These are phyloP conservation scores for Dactylis glomerata DNA, from an alignment of 176 grass and related monocot genomes.

Conservation along the genomic window DNA sequence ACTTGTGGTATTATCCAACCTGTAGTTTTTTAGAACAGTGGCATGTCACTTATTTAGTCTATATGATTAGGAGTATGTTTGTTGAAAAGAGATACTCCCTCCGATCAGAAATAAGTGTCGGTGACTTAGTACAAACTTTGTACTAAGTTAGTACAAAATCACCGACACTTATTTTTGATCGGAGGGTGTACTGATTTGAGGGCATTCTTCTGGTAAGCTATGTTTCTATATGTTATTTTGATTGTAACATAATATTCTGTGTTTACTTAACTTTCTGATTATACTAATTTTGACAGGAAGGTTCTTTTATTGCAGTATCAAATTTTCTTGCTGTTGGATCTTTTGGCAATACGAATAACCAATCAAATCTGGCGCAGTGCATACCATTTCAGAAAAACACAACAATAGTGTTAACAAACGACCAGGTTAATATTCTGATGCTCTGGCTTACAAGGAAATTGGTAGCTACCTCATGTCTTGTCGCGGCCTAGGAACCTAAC, in stretches of 20 bases:
- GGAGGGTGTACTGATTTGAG: slow-evolving; percentile 5
- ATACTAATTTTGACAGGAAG: slow-evolving; percentile 69
- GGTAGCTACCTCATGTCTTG: not conserved
- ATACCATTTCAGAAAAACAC: slow-evolving; percentile 89
- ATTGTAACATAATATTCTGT: slow-evolving; percentile 13
- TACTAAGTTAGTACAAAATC: too few species aligned
- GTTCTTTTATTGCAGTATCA: slow-evolving; percentile 95
- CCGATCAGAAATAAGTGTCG: too few species aligned
- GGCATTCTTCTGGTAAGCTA: slow-evolving; percentile 11
- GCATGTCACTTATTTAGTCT: slow-evolving; percentile 10
- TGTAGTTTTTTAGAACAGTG: not conserved
- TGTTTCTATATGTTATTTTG: slow-evolving; percentile 6
- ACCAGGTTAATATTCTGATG: slow-evolving; percentile 56
- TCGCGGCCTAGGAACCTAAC: not conserved
- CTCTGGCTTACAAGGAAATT: slow-evolving; percentile 29
- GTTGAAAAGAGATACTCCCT: slow-evolving; percentile 11
- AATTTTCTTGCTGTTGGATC: slow-evolving; percentile 54
- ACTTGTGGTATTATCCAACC: slow-evolving; percentile 10
- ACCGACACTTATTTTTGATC: too few species aligned
- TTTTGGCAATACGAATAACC: slow-evolving; percentile 54
- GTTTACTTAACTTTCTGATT: slow-evolving; percentile 49
- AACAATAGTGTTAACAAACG: slow-evolving; percentile 69
- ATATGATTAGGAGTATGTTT: slow-evolving; percentile 9
- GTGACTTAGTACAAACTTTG: too few species aligned
- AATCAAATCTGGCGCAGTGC: slow-evolving; percentile 63